Percentiles rank a stretch among this genome's conserved stretches.
These are phyloP conservation scores for Hemisphaericaspora nanyangensis DNA, from an alignment of 805 yeast genomes.

Conservation along the genomic window DNA sequence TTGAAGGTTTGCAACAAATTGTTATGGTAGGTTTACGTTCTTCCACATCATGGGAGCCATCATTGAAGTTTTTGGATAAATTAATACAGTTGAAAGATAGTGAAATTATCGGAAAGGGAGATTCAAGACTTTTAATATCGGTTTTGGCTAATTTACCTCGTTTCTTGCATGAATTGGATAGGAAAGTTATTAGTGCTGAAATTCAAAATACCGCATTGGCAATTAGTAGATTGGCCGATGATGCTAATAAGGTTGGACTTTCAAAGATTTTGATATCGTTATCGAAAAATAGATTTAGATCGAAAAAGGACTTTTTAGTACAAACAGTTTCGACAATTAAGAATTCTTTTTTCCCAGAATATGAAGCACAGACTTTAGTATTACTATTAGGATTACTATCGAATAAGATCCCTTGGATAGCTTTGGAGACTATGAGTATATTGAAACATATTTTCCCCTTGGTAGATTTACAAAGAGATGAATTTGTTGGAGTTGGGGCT, in stretches of 20 bases:
- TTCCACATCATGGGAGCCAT: constrained; percentile 70
- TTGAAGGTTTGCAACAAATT: constrained; percentile 80
- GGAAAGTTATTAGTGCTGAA: constrained; percentile 45
- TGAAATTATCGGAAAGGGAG: constrained; percentile 71
- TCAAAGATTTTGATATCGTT: constrained; percentile 74
- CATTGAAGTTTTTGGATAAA: constrained; percentile 69
- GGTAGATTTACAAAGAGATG: constrained; percentile 72
- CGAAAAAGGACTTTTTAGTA: constrained; percentile 83
- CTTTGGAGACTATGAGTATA: constrained; percentile 71
- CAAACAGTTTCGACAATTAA: constrained; percentile 75
- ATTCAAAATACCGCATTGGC: constrained; percentile 38
- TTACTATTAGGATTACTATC: constrained; percentile 75
- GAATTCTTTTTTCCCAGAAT: constrained; percentile 65
- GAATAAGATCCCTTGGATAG: constrained; percentile 76
- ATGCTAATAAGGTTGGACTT: constrained; percentile 51
- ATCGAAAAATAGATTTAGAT: constrained; percentile 74
- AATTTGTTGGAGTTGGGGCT: constrained; percentile 88
- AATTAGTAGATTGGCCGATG: constrained; percentile 59
- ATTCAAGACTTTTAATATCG: constrained; percentile 65
- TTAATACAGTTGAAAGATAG: constrained; percentile 65
- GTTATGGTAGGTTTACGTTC: constrained; percentile 84
- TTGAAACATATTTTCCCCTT: constrained; percentile 71
- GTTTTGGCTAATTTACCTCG: constrained; percentile 79
- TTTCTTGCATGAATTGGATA: constrained; percentile 74
- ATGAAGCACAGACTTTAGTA: constrained; percentile 69